These are phyloP conservation scores for Tilletia indica DNA, from an alignment of 1,284 basidiomycete genomes.

Conservation along the genomic window DNA sequence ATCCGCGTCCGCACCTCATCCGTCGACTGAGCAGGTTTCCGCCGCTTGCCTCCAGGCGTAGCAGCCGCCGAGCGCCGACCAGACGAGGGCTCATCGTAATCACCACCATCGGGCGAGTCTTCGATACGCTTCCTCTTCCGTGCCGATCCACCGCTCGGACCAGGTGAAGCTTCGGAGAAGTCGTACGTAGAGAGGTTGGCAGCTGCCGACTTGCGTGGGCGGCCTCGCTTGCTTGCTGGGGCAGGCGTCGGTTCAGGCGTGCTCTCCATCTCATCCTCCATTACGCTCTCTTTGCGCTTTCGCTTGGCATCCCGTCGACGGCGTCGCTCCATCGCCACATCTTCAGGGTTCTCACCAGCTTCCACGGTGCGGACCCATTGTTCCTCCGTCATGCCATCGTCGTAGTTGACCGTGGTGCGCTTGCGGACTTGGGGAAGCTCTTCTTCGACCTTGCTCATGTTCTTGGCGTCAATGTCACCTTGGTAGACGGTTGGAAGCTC, in stretches of 20 bases:
- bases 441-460: constrained; percentile 58
- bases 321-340: constrained; percentile 39
- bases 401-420: constrained; percentile 83
- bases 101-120: constrained; percentile 17
- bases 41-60: constrained; percentile 63
- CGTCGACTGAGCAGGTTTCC: constrained; percentile 69
- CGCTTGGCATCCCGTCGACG: constrained; percentile 51
- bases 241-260: constrained; percentile 14
- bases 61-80: not conserved
- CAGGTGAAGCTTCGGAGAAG: constrained; percentile 40
- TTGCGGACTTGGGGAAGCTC: constrained; percentile 74
- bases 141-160: constrained; percentile 26
- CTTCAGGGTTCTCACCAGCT: constrained; percentile 74
- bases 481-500: constrained; percentile 93
- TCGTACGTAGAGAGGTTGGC: constrained; percentile 25
- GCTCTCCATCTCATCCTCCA: constrained; percentile 10
- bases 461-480: constrained; percentile 61
- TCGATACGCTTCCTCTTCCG: constrained; percentile 48
- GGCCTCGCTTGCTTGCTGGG: not conserved
- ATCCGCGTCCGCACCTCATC: constrained; percentile 18
- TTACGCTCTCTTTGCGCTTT: constrained; percentile 31
- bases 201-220: not conserved
- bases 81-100: constrained; percentile 11
- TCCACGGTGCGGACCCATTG: constrained; percentile 75
- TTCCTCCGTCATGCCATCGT: constrained; percentile 89